Conservation (phyloP, 768 basidiomycete species). For the Leccinum disarticulatum region DNA sequence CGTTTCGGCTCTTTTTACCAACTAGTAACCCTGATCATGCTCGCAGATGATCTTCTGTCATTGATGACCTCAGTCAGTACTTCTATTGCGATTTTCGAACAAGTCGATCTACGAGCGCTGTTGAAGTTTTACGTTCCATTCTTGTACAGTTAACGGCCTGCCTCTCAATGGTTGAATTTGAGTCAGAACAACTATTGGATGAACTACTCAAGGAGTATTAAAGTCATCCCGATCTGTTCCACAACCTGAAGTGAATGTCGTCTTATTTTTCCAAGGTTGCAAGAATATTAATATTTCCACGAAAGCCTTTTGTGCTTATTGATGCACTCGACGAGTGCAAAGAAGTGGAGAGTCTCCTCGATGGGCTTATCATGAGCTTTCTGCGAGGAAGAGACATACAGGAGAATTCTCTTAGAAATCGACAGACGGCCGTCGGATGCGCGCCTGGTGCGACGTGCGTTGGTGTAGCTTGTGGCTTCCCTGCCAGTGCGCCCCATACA, state of each 20-base stretch:
- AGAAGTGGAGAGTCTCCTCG: too few relatives aligned
- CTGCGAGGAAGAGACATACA: too few relatives aligned
- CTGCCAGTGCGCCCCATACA: too few relatives aligned
- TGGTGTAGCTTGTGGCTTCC: too few relatives aligned
- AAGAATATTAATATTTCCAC: too few relatives aligned
- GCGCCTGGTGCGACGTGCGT: too few relatives aligned
- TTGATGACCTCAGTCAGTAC: neutral
- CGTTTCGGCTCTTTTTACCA: neutral
- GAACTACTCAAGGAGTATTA: constrained; percentile 6
- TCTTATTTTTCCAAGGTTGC: neutral
- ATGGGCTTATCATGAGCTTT: too few relatives aligned
- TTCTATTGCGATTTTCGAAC: constrained; percentile 28
- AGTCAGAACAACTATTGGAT: constrained; percentile 1
- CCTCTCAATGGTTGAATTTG: neutral
- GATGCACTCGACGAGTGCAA: too few relatives aligned
- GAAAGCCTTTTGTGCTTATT: too few relatives aligned
- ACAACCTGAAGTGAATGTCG: constrained; percentile 4
- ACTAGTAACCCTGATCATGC: neutral
- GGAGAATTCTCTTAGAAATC: too few relatives aligned
- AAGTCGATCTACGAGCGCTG: constrained; percentile 4
- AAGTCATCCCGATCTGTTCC: neutral
- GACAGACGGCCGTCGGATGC: too few relatives aligned
- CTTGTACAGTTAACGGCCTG: constrained; percentile 14
- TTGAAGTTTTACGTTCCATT: constrained; percentile 20
- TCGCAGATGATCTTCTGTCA: neutral